Evolutionary conservation across 345 rosid species (phyloP).

Genomic region (Populus simonii): DNA sequence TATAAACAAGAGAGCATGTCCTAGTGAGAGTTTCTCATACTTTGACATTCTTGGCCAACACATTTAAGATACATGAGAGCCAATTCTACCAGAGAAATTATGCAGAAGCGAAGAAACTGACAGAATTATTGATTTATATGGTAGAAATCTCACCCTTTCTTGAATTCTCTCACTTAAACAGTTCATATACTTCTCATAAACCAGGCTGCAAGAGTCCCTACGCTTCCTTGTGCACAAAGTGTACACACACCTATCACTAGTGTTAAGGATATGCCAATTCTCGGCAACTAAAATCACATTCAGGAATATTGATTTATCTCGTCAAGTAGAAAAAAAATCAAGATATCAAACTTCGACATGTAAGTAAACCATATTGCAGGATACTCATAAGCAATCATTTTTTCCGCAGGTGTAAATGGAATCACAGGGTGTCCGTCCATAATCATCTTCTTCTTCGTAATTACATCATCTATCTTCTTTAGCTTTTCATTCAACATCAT

Average conservation of each 20-base stretch:
- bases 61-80: neutral
- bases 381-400: constrained; percentile 10
- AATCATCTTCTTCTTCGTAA: neutral
- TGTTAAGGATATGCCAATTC: constrained; percentile 1
- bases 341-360: neutral
- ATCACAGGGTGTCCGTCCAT: neutral
- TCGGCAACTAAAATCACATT: neutral
- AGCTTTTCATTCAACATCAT: neutral
- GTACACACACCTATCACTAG: neutral
- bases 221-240: neutral
- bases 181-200: constrained; percentile 1
- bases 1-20: too few relatives aligned
- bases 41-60: neutral
- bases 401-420: neutral
- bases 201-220: too few relatives aligned
- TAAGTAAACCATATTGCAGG: neutral
- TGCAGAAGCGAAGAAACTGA: too few relatives aligned
- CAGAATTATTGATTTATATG: neutral
- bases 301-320: too few relatives aligned
- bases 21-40: too few relatives aligned
- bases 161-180: neutral
- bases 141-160: neutral
- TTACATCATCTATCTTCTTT: constrained; percentile 3
- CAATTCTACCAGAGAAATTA: neutral
- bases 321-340: neutral